Evolutionary conservation across 768 basidiomycete genomes (phyloP), one percentile per base, ranked within the genome.

Genomic region (Russula sp.): DNA sequence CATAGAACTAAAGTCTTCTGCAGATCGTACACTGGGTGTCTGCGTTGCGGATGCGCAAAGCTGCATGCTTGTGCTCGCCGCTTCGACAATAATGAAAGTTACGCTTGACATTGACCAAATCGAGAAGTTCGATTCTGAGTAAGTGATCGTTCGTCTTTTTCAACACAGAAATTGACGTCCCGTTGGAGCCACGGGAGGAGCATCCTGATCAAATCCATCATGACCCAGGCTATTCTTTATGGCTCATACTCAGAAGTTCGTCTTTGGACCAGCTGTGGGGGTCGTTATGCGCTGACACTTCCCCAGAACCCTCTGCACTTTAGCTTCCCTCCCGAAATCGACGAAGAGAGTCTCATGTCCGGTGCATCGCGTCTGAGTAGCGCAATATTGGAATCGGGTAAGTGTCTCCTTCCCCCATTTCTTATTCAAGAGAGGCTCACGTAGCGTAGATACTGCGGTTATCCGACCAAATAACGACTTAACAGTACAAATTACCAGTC

Each of bases 191-290:
- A 79, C 61, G 90, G 85, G 64, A 82, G 77, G 49, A 84, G 87
- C 2, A 82, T 82, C 62, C 76, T 92, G 28, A 83, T 92, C 72
- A 88, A 88, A 73, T 86, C 88, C 10, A 89, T 84, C 28, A 86
- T 93, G 85, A 89, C 84, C 51, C 89, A 92, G 71, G 90, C 90
- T 13, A 90, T 92, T 66, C 71, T 92, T 38, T 92, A 91, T 71
- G 88, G 88, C 14, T 80, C 87, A 30, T 77, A 85, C 68, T 79
- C 85, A 26, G 81, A 86, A 71, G 87, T 87, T 72, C 36, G 76
- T 66, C 28, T 40, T 14, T 24, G 48, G 30, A 8, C 11, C 54
- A 16, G 50, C 36, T 32, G n/a, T 44, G 30, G 49, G 40, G 58
- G 22, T 14, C 8, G 30, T 11, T 32, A 6, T 22, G 26, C 63